These are phyloP conservation scores for Sporothrix curviconia DNA, from an alignment of 2,329 filamentous ascomycete species.

Conservation along the genomic window DNA sequence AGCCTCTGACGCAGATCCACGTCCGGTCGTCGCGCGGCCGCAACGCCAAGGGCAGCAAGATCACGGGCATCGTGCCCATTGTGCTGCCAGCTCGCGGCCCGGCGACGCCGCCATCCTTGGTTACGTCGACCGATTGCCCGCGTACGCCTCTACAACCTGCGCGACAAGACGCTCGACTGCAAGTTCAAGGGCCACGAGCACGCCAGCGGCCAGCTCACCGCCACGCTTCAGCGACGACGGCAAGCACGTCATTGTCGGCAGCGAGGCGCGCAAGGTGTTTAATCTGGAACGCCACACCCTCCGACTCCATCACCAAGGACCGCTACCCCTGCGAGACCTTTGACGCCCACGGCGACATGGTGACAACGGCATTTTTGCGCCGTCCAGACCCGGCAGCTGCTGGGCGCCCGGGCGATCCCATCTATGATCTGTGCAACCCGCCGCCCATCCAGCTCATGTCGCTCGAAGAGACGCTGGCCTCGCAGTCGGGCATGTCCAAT, in stretches of 20 bases:
- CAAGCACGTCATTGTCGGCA: conserved; percentile 82
- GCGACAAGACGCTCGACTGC: conserved; percentile 74
- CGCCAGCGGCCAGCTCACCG: conserved; percentile 80
- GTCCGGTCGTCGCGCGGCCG: conserved; percentile 88
- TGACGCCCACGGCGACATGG: conserved; percentile 80
- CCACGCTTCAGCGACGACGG: conserved; percentile 82
- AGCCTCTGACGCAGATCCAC: conserved; percentile 76
- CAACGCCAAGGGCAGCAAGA: conserved; percentile 94
- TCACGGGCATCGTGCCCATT: conserved; percentile 73
- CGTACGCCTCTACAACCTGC: conserved; percentile 80
- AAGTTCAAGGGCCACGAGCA: conserved; percentile 94
- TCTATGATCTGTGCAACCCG: conserved; percentile 96
- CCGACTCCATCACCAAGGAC: conserved; percentile 62
- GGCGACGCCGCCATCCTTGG: conserved; percentile 73
- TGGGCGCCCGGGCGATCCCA: conserved; percentile 81
- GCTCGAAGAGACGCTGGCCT: conserved; percentile 52
- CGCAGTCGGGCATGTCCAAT: conserved; percentile 23
- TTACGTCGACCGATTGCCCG: conserved; percentile 95
- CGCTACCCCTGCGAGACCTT: conserved; percentile 83
- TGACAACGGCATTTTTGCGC: conserved; percentile 86
- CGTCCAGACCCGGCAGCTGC: conserved; percentile 64
- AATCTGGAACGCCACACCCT: conserved; percentile 70
- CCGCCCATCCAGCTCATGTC: conserved; percentile 79
- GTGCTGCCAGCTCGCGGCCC: conserved; percentile 26
- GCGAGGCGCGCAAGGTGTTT: conserved; percentile 83